phyloP scores from a whole-genome alignment of 352 stramenopile species.

The Blastocystis sp. region DNA sequence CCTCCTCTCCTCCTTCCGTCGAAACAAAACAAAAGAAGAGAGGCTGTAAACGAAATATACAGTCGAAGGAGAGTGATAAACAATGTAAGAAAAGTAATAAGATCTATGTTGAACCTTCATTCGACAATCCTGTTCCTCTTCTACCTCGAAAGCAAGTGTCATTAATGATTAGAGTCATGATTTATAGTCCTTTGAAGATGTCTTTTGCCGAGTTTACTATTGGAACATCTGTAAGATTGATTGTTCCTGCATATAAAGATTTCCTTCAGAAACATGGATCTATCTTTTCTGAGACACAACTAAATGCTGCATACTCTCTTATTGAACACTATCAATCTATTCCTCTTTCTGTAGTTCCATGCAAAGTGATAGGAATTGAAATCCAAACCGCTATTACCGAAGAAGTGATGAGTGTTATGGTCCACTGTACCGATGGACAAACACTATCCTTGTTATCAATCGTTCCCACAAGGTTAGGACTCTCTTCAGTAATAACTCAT shows the following conservation, averaged over 20 bases:
- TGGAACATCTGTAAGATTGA: neutral
- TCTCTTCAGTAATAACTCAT: neutral
- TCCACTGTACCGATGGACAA: neutral
- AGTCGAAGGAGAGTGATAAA: neutral
- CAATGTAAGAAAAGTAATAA: neutral
- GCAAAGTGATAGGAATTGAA: constrained; percentile 19
- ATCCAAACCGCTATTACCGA: neutral
- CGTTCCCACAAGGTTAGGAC: neutral
- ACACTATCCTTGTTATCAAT: neutral
- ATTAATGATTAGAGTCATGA: neutral
- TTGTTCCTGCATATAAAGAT: constrained; percentile 6
- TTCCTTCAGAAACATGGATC: neutral
- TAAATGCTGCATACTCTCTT: neutral
- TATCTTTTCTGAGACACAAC: neutral
- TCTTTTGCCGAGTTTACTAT: neutral
- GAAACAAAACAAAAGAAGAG: neutral
- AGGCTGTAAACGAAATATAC: neutral
- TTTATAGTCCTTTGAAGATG: neutral
- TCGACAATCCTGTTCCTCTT: constrained; percentile 2
- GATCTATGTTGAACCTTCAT: neutral
- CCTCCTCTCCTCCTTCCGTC: neutral
- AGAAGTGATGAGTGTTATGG: neutral
- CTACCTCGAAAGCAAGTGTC: constrained; percentile 23
- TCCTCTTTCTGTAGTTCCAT: neutral
- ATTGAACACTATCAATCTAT: neutral